Conservation (phyloP, 306 rosid genomes). For the Sicyos edulis region DNA sequence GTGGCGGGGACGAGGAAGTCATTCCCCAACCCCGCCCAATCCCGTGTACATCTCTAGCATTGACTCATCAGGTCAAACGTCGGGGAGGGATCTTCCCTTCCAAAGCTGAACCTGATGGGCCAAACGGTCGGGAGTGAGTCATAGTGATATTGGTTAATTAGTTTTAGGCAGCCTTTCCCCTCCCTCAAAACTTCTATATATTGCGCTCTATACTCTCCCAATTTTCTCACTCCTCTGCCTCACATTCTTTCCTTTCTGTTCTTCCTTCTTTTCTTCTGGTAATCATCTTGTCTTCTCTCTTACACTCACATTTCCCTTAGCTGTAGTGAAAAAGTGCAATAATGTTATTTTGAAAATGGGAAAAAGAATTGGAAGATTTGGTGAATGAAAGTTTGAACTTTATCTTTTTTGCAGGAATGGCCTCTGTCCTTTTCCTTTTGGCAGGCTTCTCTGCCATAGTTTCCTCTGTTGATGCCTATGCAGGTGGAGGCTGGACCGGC, state of each 20-base stretch:
- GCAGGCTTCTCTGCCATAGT: slow-evolving; percentile 43
- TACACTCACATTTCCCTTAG: neutral
- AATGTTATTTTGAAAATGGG: slow-evolving; percentile 3
- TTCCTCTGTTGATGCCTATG: slow-evolving; percentile 46
- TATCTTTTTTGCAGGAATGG: slow-evolving; percentile 56
- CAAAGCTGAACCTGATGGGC: too few species aligned
- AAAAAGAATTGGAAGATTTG: slow-evolving; percentile 10
- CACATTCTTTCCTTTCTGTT: slow-evolving; percentile 23
- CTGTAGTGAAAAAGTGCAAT: neutral
- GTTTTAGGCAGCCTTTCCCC: slow-evolving; percentile 20
- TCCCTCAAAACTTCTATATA: slow-evolving; percentile 39
- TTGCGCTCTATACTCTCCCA: slow-evolving; percentile 20
- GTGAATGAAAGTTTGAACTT: slow-evolving; percentile 25
- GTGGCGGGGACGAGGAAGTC: too few species aligned
- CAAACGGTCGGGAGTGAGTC: too few species aligned
- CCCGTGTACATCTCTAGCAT: too few species aligned
- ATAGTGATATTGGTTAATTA: too few species aligned
- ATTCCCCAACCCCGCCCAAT: too few species aligned
- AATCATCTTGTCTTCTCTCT: slow-evolving; percentile 25
- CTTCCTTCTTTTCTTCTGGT: slow-evolving; percentile 26
- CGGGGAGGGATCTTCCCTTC: too few species aligned
- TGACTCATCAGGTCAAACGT: too few species aligned
- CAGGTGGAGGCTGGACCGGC: slow-evolving; percentile 68
- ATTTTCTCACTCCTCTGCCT: slow-evolving; percentile 40
- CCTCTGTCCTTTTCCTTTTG: slow-evolving; percentile 30